Evolutionary conservation across 306 rosid genomes (phyloP).

Genomic region (Prunus armeniaca): DNA sequence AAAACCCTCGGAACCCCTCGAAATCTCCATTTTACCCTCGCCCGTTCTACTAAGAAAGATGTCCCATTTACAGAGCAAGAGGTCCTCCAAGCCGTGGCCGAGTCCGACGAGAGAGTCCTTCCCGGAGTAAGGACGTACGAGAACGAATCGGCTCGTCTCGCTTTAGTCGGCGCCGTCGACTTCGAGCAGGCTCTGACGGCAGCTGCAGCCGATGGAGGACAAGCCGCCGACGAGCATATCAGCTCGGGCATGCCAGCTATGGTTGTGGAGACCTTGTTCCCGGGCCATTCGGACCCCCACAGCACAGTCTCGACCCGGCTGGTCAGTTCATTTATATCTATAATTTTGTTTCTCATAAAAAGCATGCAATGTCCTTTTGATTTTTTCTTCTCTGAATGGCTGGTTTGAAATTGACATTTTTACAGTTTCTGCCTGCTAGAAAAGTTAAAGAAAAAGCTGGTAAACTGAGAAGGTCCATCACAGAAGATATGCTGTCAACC

Average conservation of each 20-base stretch:
- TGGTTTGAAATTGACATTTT: slow-evolving; percentile 18
- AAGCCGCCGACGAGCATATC: slow-evolving; percentile 74
- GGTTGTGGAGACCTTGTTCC: slow-evolving; percentile 87
- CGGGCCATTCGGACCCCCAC: slow-evolving; percentile 51
- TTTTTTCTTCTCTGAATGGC: not conserved
- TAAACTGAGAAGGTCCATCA: slow-evolving; percentile 61
- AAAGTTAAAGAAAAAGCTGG: slow-evolving; percentile 73
- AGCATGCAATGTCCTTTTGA: not conserved
- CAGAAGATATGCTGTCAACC: slow-evolving; percentile 49
- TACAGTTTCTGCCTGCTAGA: slow-evolving; percentile 80
- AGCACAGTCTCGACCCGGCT: slow-evolving; percentile 88
- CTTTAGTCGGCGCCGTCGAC: slow-evolving; percentile 73
- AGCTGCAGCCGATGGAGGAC: slow-evolving; percentile 88
- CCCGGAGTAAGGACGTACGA: slow-evolving; percentile 84
- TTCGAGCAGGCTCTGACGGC: slow-evolving; percentile 80
- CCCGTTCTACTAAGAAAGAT: slow-evolving; percentile 36
- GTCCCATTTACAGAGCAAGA: slow-evolving; percentile 62
- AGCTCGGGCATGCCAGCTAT: slow-evolving; percentile 61
- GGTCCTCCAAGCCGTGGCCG: slow-evolving; percentile 64
- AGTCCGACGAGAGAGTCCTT: slow-evolving; percentile 53
- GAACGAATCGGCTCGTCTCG: slow-evolving; percentile 60
- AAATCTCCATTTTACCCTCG: slow-evolving; percentile 33
- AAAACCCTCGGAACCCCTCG: slow-evolving; percentile 18
- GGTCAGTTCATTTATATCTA: slow-evolving; percentile 38
- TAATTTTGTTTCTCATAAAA: not conserved